Base-by-base conservation (phyloP, 805 yeast genomes). In the Candida manassasensis region DNA sequence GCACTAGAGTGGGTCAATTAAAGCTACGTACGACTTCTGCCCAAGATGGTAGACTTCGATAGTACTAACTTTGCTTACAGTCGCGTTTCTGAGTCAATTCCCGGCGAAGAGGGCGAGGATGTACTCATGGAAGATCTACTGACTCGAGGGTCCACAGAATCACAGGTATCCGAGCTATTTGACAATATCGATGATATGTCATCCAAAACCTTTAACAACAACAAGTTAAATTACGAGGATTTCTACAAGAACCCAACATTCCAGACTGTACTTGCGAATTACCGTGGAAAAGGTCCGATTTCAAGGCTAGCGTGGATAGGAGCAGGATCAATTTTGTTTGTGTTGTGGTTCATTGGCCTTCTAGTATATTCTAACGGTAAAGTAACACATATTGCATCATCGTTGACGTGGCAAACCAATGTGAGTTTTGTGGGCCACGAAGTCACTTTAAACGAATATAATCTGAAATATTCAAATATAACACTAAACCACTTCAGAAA, bases 381-480 rank as follows among this genome's bases (percentile, higher is more conserved):
- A 25, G 49, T 49, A 5, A 32, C 40, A 6, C 38, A 36, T n/a
- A 25, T 40, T 3, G 49, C 52, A 36, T 42, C 44, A 24, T 51
- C 57, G 25, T 50, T 54, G 8, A 44, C 55, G 1, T 38, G 47
- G 43, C 39, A 44, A 3, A 50, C 62, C 3, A 47, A 44, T 34
- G 42, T 54, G 4, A 41, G 34, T 15, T 39, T 55, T 19, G 47
- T 50, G 26, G 57, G 57, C 18, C 43, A 48, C 21, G 63, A 63
- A 37, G 41, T 60, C n/a, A 53, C 63, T 1, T 45, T 67, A 19
- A 58, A 58, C 30, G 32, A 40, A 3, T 67, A 61, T 38, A 44
- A 44, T 32, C 52, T 61, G 0, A 38, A 44, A 8, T 42, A 43
- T 27, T 35, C 44, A 11, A 66, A 63, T 36, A 35, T 64, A 6